phyloP scores from a whole-genome alignment of 2,329 filamentous ascomycete genomes.

The Aspergillus transmontanensis region DNA sequence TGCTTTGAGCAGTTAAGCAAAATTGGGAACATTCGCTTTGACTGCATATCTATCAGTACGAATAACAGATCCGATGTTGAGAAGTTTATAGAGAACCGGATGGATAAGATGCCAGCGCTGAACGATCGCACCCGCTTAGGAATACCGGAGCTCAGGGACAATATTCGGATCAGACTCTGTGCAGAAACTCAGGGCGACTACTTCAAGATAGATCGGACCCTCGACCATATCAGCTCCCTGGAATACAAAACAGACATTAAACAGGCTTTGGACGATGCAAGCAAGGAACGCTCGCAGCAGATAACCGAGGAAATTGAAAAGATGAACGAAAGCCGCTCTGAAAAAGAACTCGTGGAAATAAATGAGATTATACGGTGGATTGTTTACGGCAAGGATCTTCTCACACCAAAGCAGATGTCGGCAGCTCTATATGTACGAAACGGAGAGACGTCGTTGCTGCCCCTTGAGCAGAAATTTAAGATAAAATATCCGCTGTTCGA shows the following conservation, averaged over 20 bases:
- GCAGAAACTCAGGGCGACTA: conserved; percentile 29
- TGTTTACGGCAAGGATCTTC: conserved; percentile 20
- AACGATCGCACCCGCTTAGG: conserved; percentile 20
- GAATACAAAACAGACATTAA: conserved; percentile 31
- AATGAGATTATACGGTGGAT: conserved; percentile 33
- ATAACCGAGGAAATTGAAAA: conserved; percentile 27
- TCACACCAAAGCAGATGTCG: conserved; percentile 23
- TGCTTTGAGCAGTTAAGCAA: conserved; percentile 23
- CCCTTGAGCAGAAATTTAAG: conserved; percentile 23
- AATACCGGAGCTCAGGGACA: conserved; percentile 23
- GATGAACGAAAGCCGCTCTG: conserved; percentile 23
- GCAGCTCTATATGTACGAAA: conserved; percentile 25
- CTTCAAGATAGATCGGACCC: conserved; percentile 26
- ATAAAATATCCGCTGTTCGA: conserved; percentile 24
- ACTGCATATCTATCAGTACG: conserved; percentile 21
- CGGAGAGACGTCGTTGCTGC: conserved; percentile 26
- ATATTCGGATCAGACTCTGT: conserved; percentile 23
- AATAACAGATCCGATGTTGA: conserved; percentile 25
- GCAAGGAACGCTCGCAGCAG: conserved; percentile 26
- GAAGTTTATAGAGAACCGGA: conserved; percentile 26
- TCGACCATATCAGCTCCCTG: conserved; percentile 29
- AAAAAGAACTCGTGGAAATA: conserved; percentile 31
- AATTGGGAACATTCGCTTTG: conserved; percentile 6
- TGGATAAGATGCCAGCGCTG: conserved; percentile 29
- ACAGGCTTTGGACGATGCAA: conserved; percentile 26